A percentile compares a stretch with the other conserved stretches of the same genome.
phyloP scores from a whole-genome alignment of 768 basidiomycete genomes.

The Mycena epipterygia region DNA sequence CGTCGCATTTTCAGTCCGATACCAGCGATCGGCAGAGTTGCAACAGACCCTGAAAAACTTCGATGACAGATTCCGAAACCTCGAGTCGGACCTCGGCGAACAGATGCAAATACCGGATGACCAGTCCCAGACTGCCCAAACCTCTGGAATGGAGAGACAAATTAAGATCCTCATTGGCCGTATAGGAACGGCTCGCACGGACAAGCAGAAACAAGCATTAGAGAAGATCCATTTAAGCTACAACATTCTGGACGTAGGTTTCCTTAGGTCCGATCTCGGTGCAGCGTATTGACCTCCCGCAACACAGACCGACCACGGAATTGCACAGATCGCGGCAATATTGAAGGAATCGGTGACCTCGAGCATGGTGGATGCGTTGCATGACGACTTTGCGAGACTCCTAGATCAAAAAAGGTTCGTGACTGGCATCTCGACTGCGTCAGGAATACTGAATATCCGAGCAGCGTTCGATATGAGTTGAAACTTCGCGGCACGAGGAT shows the following conservation, averaged over 20 bases:
- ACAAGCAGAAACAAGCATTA: neutral
- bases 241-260: neutral
- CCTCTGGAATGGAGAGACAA: neutral
- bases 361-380: neutral
- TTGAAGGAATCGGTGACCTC: slow-evolving; percentile 8
- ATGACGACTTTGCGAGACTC: slow-evolving; percentile 13
- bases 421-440: neutral
- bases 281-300: neutral
- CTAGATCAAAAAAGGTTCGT: slow-evolving; percentile 22
- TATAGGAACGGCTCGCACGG: neutral
- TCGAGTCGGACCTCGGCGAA: slow-evolving; percentile 11
- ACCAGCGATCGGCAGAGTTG: neutral
- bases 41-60: slow-evolving; percentile 26
- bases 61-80: slow-evolving; percentile 19
- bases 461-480: slow-evolving; percentile 36
- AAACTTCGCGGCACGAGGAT: slow-evolving; percentile 30
- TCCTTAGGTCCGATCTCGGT: neutral
- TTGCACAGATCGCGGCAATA: neutral
- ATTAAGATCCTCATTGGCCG: slow-evolving; percentile 6
- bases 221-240: neutral
- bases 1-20: neutral
- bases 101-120: slow-evolving; percentile 21
- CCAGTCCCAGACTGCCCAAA: no score
- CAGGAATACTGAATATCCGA: neutral
- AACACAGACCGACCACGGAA: neutral